Evolutionary conservation across 2,329 filamentous ascomycete species (phyloP).

Genomic region (Ophiocordyceps australis): DNA sequence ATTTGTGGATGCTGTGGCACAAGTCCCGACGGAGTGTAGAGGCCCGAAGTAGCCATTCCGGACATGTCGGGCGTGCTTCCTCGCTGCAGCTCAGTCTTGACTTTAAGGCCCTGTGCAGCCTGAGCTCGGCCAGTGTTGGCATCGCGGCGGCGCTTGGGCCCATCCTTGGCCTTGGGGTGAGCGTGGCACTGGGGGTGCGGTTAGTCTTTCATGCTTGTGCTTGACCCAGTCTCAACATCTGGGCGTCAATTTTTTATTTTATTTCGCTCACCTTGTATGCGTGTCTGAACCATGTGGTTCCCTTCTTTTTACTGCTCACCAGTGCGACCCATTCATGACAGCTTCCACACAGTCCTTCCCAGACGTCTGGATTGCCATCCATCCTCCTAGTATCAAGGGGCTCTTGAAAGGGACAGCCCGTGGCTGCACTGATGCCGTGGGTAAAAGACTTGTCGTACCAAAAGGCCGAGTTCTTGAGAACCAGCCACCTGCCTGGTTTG

Average conservation of each 20-base stretch:
- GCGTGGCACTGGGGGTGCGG: slow-evolving; percentile 41
- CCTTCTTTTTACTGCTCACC: slow-evolving; percentile 77
- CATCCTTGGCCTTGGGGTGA: slow-evolving; percentile 53
- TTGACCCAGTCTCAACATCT: too few species aligned
- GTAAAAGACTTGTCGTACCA: slow-evolving; percentile 91
- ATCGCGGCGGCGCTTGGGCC: slow-evolving; percentile 48
- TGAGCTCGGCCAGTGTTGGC: slow-evolving; percentile 22
- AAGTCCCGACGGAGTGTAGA: slow-evolving; percentile 2
- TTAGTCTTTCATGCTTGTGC: too few species aligned
- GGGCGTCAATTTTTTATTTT: too few species aligned
- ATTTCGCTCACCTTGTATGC: slow-evolving; percentile 59
- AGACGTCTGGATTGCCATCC: slow-evolving; percentile 65
- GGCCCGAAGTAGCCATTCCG: slow-evolving; percentile 4
- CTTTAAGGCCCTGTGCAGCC: slow-evolving; percentile 16
- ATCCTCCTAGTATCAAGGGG: slow-evolving; percentile 59
- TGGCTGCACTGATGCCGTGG: slow-evolving; percentile 70
- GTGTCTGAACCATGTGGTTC: slow-evolving; percentile 82
- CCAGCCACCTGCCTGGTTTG: slow-evolving; percentile 71
- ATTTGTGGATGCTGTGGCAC: background rate
- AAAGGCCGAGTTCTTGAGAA: slow-evolving; percentile 78
- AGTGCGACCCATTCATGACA: slow-evolving; percentile 69
- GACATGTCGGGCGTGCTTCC: slow-evolving; percentile 1
- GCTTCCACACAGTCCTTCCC: slow-evolving; percentile 62
- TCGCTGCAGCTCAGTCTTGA: background rate
- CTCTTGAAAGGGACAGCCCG: slow-evolving; percentile 60